These are phyloP conservation scores for Rhodotorula sp. DNA, from an alignment of 1,284 basidiomycete species.

Conservation along the genomic window DNA sequence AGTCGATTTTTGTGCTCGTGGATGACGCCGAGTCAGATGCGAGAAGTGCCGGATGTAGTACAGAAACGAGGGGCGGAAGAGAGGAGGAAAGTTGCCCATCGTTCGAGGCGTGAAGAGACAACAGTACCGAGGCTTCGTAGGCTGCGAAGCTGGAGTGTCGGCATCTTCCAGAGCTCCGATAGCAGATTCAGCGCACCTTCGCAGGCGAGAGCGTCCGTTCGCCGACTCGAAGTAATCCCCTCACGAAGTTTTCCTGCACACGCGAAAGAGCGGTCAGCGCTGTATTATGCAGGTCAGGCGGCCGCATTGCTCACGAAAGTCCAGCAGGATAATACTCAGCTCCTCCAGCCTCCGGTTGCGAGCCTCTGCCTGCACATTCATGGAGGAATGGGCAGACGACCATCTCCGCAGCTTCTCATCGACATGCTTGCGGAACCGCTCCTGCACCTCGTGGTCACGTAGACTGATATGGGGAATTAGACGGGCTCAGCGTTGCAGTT, in stretches of 20 bases:
- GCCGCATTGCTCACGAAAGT: constrained; percentile 21
- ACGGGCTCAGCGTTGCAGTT: not conserved
- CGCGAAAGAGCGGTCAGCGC: too few species aligned
- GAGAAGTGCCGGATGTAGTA: constrained; percentile 9
- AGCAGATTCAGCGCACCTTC: constrained; percentile 19
- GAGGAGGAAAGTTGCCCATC: constrained; percentile 28
- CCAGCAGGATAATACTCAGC: constrained; percentile 36
- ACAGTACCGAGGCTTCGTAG: constrained; percentile 28
- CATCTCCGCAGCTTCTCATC: constrained; percentile 23
- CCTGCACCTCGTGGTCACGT: constrained; percentile 22
- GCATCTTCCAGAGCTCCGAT: accelerated
- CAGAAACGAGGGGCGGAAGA: constrained; percentile 30
- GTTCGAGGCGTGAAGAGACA: constrained; percentile 28
- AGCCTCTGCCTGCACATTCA: not conserved
- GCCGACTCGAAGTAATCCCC: constrained; percentile 27
- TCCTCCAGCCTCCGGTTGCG: constrained; percentile 19
- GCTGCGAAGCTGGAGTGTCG: constrained; percentile 3
- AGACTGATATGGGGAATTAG: not conserved
- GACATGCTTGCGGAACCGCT: constrained; percentile 31
- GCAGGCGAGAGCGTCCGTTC: constrained; percentile 27
- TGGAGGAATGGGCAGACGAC: not conserved
- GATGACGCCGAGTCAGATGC: not conserved
- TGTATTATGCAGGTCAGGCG: too few species aligned
- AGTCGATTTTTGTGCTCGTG: not conserved
- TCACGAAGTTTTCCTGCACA: constrained; percentile 37